Evolutionary conservation across 2,329 filamentous ascomycete genomes (phyloP).

Genomic region (Claviceps capensis): DNA sequence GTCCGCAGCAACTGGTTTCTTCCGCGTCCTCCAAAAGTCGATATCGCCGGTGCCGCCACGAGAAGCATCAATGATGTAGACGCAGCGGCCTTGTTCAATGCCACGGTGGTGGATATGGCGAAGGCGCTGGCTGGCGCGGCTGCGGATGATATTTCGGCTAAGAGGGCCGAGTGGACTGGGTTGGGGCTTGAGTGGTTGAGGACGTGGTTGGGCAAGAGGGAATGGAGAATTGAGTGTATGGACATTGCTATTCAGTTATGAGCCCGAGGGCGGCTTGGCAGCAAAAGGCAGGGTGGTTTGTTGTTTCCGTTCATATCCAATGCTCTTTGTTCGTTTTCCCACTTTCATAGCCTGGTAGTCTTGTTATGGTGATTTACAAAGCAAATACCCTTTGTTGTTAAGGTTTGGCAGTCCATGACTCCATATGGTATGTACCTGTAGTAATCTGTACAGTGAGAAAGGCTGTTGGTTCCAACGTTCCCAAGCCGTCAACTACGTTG

Average conservation of each 20-base stretch:
- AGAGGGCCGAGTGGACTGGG: conserved; percentile 55
- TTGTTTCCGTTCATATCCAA: neutral
- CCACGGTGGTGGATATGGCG: conserved; percentile 37
- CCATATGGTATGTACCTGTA: too few relatives aligned
- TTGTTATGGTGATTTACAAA: too few relatives aligned
- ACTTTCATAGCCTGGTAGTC: too few relatives aligned
- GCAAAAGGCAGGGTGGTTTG: neutral
- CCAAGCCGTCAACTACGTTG: too few relatives aligned
- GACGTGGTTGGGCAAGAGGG: conserved; percentile 64
- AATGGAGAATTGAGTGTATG: conserved; percentile 85
- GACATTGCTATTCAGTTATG: conserved; percentile 67
- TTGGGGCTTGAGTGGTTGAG: conserved; percentile 77
- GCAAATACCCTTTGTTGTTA: too few relatives aligned
- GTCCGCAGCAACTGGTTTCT: conserved; percentile 88
- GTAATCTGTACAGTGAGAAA: too few relatives aligned
- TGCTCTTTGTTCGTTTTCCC: neutral
- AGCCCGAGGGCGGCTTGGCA: neutral
- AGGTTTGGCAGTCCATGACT: too few relatives aligned
- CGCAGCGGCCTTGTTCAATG: conserved; percentile 22
- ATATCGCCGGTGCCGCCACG: conserved; percentile 8
- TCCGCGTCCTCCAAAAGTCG: conserved; percentile 42
- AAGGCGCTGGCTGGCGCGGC: conserved; percentile 53
- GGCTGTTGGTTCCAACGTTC: too few relatives aligned
- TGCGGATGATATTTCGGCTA: conserved; percentile 44
- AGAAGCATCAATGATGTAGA: conserved; percentile 14